phyloP scores from a whole-genome alignment of 2,329 filamentous ascomycete genomes.

The Trichocomaceae sp. region DNA sequence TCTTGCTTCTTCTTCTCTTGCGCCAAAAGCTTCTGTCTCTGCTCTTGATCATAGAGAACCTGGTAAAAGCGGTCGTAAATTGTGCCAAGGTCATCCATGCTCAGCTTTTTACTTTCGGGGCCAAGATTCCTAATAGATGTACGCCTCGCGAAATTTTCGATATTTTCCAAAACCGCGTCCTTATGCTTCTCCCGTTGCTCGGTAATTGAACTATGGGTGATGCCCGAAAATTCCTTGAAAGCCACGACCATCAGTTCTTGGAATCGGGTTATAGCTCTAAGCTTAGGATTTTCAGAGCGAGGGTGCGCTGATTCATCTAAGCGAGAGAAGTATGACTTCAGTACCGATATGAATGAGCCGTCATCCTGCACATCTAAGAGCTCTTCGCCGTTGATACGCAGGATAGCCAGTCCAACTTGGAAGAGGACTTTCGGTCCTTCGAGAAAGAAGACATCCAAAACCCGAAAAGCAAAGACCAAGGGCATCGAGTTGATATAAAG shows the following conservation, averaged over 20 bases:
- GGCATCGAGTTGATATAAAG: slow-evolving; percentile 99
- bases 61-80: slow-evolving; percentile 93
- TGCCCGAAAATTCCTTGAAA: slow-evolving; percentile 94
- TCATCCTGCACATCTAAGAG: slow-evolving; percentile 88
- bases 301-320: slow-evolving; percentile 95
- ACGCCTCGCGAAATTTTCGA: slow-evolving; percentile 94
- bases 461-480: slow-evolving; percentile 90
- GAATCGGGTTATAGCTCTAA: slow-evolving; percentile 88
- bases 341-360: slow-evolving; percentile 89
- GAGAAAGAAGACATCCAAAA: slow-evolving; percentile 95
- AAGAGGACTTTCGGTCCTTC: slow-evolving; percentile 97
- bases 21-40: slow-evolving; percentile 70
- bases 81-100: slow-evolving; percentile 75
- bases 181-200: slow-evolving; percentile 90
- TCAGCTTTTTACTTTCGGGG: slow-evolving; percentile 87
- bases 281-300: slow-evolving; percentile 88
- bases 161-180: slow-evolving; percentile 86
- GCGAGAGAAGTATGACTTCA: slow-evolving; percentile 90
- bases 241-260: slow-evolving; percentile 99
- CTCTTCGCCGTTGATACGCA: slow-evolving; percentile 95
- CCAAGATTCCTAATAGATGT: slow-evolving; percentile 94
- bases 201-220: slow-evolving; percentile 86
- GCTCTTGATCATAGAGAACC: slow-evolving; percentile 83
- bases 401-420: slow-evolving; percentile 91
- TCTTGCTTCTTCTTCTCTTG: slow-evolving; percentile 62